Percentiles rank a stretch among this genome's conserved stretches.
phyloP scores from a whole-genome alignment of 768 basidiomycete species.

The Termitomyces titanicus region DNA sequence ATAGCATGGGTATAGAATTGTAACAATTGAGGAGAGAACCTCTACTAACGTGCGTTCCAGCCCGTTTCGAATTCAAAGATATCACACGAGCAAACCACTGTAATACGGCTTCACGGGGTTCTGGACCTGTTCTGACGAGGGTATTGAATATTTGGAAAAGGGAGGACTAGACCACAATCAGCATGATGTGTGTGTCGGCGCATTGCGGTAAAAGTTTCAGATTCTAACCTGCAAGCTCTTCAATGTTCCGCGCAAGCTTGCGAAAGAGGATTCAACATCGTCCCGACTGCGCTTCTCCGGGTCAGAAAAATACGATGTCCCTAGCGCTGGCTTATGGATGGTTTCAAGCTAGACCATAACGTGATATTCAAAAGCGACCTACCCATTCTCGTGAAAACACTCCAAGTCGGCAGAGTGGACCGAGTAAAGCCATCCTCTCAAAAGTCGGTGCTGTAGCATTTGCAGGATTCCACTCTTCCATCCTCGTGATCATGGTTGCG shows the following conservation, averaged over 20 bases:
- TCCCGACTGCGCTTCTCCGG: slow-evolving; percentile 68
- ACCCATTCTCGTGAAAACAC: slow-evolving; percentile 93
- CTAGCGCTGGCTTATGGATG: slow-evolving; percentile 62
- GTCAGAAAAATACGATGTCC: slow-evolving; percentile 81
- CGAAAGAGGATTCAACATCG: slow-evolving; percentile 80
- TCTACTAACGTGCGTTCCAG: slow-evolving; percentile 77
- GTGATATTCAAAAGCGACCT: slow-evolving; percentile 20
- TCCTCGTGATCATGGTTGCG: slow-evolving; percentile 72
- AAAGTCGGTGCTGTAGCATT: slow-evolving; percentile 57
- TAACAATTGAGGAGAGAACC: background rate
- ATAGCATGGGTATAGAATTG: background rate
- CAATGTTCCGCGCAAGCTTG: slow-evolving; percentile 82
- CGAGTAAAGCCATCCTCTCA: slow-evolving; percentile 69
- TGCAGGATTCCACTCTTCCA: slow-evolving; percentile 71
- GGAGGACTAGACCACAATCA: slow-evolving; percentile 34
- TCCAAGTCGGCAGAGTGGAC: slow-evolving; percentile 79
- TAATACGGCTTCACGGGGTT: slow-evolving; percentile 77
- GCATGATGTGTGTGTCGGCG: background rate
- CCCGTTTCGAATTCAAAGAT: slow-evolving; percentile 75
- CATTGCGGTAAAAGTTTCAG: background rate
- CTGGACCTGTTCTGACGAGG: slow-evolving; percentile 79
- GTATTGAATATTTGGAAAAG: slow-evolving; percentile 88
- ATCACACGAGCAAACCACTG: slow-evolving; percentile 77
- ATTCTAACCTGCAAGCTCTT: slow-evolving; percentile 71
- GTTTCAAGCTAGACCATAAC: slow-evolving; percentile 5